Conservation (phyloP, 2,329 filamentous ascomycete genomes). For the Nothophoma quercina region DNA sequence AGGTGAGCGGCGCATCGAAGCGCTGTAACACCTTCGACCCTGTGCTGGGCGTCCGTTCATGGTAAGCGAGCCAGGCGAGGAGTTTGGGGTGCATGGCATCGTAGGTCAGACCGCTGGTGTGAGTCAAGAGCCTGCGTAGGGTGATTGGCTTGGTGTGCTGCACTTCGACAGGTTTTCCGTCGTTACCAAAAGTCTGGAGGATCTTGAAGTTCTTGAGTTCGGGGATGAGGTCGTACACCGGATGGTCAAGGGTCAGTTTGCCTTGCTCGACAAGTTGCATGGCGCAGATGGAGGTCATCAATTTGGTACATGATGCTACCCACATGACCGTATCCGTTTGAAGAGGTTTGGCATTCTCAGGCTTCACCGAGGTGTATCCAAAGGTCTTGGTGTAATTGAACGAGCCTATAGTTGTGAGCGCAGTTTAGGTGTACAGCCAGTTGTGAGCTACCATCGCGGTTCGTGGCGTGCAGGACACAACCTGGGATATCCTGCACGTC, state of each 20-base stretch:
- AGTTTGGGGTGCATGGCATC: conserved; percentile 53
- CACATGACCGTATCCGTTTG: conserved; percentile 42
- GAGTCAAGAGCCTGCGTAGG: conserved; percentile 55
- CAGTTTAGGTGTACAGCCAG: no score
- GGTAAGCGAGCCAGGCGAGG: conserved; percentile 45
- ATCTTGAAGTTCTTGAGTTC: conserved; percentile 40
- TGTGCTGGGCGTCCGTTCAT: conserved; percentile 34
- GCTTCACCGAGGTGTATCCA: conserved; percentile 35
- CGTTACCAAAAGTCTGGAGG: conserved; percentile 35
- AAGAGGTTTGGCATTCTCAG: conserved; percentile 4
- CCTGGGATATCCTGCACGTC: conserved; percentile 30
- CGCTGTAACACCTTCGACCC: conserved; percentile 9
- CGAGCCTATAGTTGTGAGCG: conserved; percentile 1
- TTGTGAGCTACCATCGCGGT: conserved; percentile 28
- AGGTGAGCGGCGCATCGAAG: conserved; percentile 31
- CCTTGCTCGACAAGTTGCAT: conserved; percentile 48
- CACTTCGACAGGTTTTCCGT: conserved; percentile 33
- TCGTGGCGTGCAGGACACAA: conserved; percentile 29
- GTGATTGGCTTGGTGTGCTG: conserved; percentile 39
- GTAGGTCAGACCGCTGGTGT: conserved; percentile 59
- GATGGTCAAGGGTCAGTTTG: conserved; percentile 40
- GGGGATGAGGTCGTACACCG: conserved; percentile 43
- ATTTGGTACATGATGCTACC: conserved; percentile 51
- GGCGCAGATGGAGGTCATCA: conserved; percentile 44
- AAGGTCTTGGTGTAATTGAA: conserved; percentile 48